Base-by-base conservation (phyloP, 306 rosid genomes). In the Vigna nakashimae region DNA sequence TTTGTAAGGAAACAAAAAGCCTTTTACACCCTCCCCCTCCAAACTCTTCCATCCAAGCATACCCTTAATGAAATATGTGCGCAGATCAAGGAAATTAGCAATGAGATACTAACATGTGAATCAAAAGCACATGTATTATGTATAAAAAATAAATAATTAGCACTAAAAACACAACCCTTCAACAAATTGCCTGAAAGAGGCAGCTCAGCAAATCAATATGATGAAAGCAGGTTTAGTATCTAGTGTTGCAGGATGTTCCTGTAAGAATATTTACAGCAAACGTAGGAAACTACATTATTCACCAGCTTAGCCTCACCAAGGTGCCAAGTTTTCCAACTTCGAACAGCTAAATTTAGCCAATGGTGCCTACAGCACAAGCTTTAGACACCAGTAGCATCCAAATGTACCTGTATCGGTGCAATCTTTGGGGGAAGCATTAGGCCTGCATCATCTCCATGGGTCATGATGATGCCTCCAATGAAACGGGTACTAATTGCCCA, bases 401-500 rank as follows among this genome's bases (percentile, higher is more conserved):
- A 73, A 28, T 34, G 42, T 66, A 95, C 98, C 91, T 95, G 98
- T 80, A 87, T 83, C 0, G 98, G 98, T 46, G 98, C 91, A 84
- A 95, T 28, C 88, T 88, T 95, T 50, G 98, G 98, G 62, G 98
- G 98, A 79, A 95, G 96, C 93, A 91, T 92, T 63, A 92, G 82
- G 26, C 98, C 98, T 10, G 91, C 90, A 80, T 95, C 98, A 81
- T 95, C 98, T 69, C 98, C 98, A 73, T 91, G 98, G 55, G 96
- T 87, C 98, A 95, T 95, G 74, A 95, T 92, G 75, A 95, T 95
- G 71, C 98, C 98, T 68, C 98, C 98, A 85, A 95, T 87, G 84
- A 95, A 95, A 43, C 98, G 98, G 3, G 98, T 95, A 84, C 98
- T 95, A 13, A 95, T 80, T n/a, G 98, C 98, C 98, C 98, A 92